These are phyloP conservation scores for Groenewaldozyma salmanticensis DNA, from an alignment of 805 yeast species.

Conservation along the genomic window DNA sequence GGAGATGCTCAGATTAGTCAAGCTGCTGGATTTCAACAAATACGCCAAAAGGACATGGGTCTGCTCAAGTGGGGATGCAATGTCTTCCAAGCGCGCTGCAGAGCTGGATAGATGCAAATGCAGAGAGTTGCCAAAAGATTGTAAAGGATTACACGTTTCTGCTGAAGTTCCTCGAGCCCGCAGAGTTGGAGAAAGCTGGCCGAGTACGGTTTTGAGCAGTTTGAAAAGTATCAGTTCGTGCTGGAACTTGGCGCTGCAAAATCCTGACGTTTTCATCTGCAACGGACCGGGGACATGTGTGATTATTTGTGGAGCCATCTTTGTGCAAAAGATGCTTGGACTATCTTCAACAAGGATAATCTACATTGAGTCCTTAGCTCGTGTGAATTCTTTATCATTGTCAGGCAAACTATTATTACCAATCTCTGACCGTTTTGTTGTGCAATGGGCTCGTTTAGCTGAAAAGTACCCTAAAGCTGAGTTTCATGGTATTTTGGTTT, in stretches of 20 bases:
- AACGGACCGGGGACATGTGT: slow-evolving; percentile 85
- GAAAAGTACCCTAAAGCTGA: slow-evolving; percentile 49
- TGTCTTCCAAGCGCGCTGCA: slow-evolving; percentile 33
- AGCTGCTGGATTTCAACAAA: slow-evolving; percentile 26
- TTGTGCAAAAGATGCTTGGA: slow-evolving; percentile 34
- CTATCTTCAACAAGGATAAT: slow-evolving; percentile 43
- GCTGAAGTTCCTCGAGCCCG: slow-evolving; percentile 47
- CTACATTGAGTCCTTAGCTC: slow-evolving; percentile 79
- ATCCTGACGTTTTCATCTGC: slow-evolving; percentile 39
- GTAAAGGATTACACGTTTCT: slow-evolving; percentile 25
- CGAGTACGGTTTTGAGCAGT: slow-evolving; percentile 40
- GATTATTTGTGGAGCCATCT: slow-evolving; percentile 52
- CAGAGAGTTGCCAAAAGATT: slow-evolving; percentile 21
- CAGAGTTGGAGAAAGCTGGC: slow-evolving; percentile 44
- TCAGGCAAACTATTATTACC: slow-evolving; percentile 68
- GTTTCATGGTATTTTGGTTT: slow-evolving; percentile 70
- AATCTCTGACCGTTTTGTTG: slow-evolving; percentile 66
- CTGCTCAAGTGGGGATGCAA: slow-evolving; percentile 41
- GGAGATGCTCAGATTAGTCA: slow-evolving; percentile 72
- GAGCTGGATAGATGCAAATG: slow-evolving; percentile 14
- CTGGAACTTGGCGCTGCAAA: slow-evolving; percentile 19
- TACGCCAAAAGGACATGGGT: slow-evolving; percentile 26
- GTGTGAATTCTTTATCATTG: slow-evolving; percentile 65
- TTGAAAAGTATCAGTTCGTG: slow-evolving; percentile 29
- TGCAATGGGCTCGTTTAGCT: slow-evolving; percentile 75